A percentile compares a stretch with the other conserved stretches of the same genome.
Conservation (phyloP, 148 eudicot species). For the Diospyros kaki region DNA sequence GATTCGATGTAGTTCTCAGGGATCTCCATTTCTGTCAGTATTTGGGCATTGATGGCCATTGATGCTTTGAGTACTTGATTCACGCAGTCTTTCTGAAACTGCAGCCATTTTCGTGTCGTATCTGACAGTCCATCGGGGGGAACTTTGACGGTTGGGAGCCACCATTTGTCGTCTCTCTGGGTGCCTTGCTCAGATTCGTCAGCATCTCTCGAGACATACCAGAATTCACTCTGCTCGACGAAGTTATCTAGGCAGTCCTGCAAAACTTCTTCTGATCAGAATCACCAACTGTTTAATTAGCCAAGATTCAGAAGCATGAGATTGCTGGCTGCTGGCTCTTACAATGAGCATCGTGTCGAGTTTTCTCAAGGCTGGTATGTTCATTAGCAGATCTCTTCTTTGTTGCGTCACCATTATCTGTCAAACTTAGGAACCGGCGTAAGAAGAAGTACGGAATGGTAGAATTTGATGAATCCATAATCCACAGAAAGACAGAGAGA, state of each 20-base stretch:
- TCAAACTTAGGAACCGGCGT: not conserved
- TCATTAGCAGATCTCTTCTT: slow-evolving; percentile 49
- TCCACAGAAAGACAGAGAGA: not conserved
- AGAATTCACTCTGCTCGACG: slow-evolving; percentile 40
- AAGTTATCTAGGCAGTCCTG: slow-evolving; percentile 65
- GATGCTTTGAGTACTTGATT: slow-evolving; percentile 62
- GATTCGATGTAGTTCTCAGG: slow-evolving; percentile 55
- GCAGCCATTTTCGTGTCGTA: slow-evolving; percentile 46
- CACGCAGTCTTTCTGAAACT: slow-evolving; percentile 48
- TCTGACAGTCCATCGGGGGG: slow-evolving; percentile 43
- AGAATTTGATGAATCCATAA: not conserved
- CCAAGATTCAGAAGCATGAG: not conserved
- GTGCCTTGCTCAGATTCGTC: slow-evolving; percentile 30
- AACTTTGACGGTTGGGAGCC: slow-evolving; percentile 48
- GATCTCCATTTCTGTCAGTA: slow-evolving; percentile 44
- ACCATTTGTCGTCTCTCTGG: slow-evolving; percentile 45
- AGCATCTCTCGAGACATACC: slow-evolving; percentile 39
- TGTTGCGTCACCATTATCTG: slow-evolving; percentile 63
- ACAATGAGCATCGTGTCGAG: slow-evolving; percentile 63
- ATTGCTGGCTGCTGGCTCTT: slow-evolving; percentile 16
- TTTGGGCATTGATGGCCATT: slow-evolving; percentile 55
- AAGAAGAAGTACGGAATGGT: not conserved
- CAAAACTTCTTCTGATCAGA: slow-evolving; percentile 5
- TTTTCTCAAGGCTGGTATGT: slow-evolving; percentile 63
- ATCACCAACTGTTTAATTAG: not conserved